phyloP scores from a whole-genome alignment of 192 early-diverging fungal genomes.

The Jimgerdemannia lactiflua region DNA sequence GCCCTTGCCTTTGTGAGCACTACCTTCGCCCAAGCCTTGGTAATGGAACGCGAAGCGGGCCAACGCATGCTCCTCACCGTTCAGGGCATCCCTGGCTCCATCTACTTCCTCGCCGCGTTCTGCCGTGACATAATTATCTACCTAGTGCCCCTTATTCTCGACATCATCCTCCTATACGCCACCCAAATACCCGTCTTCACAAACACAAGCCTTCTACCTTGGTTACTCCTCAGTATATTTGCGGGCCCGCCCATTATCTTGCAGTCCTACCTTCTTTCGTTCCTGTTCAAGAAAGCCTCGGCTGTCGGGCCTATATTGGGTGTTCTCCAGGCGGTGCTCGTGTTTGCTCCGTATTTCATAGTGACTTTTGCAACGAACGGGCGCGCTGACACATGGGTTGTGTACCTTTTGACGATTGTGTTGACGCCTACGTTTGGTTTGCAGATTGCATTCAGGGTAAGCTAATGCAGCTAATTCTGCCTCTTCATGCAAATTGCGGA shows the following conservation, averaged over 20 bases:
- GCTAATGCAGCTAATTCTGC: neutral
- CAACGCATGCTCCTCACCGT: slow-evolving; percentile 30
- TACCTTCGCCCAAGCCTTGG: slow-evolving; percentile 23
- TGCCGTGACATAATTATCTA: slow-evolving; percentile 25
- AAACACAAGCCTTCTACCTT: slow-evolving; percentile 29
- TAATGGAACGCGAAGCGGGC: slow-evolving; percentile 29
- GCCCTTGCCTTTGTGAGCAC: slow-evolving; percentile 32
- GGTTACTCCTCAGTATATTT: slow-evolving; percentile 23
- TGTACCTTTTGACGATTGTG: slow-evolving; percentile 17
- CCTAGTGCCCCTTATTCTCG: slow-evolving; percentile 17
- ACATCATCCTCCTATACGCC: slow-evolving; percentile 24
- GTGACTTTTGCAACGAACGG: slow-evolving; percentile 37
- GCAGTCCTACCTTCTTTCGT: slow-evolving; percentile 31
- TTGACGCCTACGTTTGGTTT: slow-evolving; percentile 29
- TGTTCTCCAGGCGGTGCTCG: slow-evolving; percentile 24
- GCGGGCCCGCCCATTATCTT: slow-evolving; percentile 27
- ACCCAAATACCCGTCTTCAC: slow-evolving; percentile 27
- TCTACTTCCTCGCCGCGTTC: slow-evolving; percentile 32
- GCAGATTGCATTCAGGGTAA: slow-evolving; percentile 23
- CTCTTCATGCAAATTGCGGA: neutral
- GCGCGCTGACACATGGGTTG: slow-evolving; percentile 18
- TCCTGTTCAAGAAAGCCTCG: slow-evolving; percentile 30
- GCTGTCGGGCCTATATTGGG: slow-evolving; percentile 35
- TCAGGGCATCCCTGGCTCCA: slow-evolving; percentile 23
- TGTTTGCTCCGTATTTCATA: slow-evolving; percentile 44